Evolutionary conservation across 768 basidiomycete genomes (phyloP).

Genomic region (Termitomyces sp.): DNA sequence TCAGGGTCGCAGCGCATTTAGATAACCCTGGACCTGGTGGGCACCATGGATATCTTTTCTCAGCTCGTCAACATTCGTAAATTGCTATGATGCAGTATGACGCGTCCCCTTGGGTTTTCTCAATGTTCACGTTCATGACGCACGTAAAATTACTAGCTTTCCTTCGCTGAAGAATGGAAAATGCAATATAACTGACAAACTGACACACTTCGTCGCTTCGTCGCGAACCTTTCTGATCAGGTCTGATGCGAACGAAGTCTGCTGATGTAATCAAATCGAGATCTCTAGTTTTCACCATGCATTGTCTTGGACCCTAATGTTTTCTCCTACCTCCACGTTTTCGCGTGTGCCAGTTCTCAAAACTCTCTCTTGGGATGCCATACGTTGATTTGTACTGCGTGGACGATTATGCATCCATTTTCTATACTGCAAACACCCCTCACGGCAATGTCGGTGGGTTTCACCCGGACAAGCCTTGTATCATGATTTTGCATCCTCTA

Average conservation of each 20-base stretch:
- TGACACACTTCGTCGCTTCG: not conserved
- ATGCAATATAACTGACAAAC: not conserved
- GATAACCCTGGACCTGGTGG: not conserved
- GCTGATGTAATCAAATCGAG: conserved; percentile 14
- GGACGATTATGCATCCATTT: conserved; percentile 68
- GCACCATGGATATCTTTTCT: not conserved
- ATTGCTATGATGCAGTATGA: not conserved
- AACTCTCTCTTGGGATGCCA: conserved; percentile 43
- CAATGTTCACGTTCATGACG: not conserved
- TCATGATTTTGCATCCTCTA: conserved; percentile 64
- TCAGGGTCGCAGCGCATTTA: not conserved
- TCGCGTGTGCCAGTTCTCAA: not conserved
- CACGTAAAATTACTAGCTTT: not conserved
- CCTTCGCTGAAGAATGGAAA: not conserved
- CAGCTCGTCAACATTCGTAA: not conserved
- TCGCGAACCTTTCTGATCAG: not conserved
- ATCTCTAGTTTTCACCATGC: conserved; percentile 7
- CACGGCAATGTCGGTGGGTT: conserved; percentile 63
- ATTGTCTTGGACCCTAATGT: not conserved
- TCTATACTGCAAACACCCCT: conserved; percentile 64
- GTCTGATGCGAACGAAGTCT: not conserved
- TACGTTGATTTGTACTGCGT: conserved; percentile 59
- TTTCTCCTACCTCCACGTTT: conserved; percentile 7
- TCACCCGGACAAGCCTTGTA: conserved; percentile 58
- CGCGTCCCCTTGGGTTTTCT: not conserved